Conservation (phyloP, 148 eudicot genomes). For the Simmondsia chinensis region DNA sequence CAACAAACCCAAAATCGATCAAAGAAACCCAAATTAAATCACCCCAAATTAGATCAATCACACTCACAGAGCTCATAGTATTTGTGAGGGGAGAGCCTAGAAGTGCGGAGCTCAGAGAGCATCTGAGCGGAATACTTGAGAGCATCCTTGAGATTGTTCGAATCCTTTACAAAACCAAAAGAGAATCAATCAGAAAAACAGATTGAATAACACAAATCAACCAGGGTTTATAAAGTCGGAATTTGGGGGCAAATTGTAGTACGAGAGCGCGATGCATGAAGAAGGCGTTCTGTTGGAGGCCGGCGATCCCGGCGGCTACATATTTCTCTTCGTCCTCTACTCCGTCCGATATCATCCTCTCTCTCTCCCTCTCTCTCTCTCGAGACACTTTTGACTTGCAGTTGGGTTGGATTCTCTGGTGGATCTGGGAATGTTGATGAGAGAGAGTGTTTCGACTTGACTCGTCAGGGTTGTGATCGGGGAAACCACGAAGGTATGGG, state of each 20-base stretch:
- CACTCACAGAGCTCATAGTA: constrained; percentile 85
- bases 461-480: no score
- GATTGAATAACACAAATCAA: no score
- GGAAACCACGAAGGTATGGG: no score
- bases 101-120: constrained; percentile 99
- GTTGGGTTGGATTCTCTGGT: no score
- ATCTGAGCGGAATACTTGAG: constrained; percentile 96
- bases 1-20: no score
- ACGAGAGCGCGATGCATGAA: constrained; percentile 98
- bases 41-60: background rate
- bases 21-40: constrained; percentile 7
- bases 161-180: constrained; percentile 45
- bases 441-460: no score
- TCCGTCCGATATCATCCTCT: constrained; percentile 57
- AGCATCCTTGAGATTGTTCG: constrained; percentile 87
- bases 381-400: no score
- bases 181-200: no score
- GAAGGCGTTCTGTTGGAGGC: constrained; percentile 90
- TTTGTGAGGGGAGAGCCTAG: constrained; percentile 86
- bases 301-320: constrained; percentile 83
- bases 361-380: background rate
- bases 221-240: no score
- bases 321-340: constrained; percentile 89
- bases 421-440: no score
- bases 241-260: no score